Conservation (phyloP, 768 basidiomycete species). For the Strobilomyces dryophilus region DNA sequence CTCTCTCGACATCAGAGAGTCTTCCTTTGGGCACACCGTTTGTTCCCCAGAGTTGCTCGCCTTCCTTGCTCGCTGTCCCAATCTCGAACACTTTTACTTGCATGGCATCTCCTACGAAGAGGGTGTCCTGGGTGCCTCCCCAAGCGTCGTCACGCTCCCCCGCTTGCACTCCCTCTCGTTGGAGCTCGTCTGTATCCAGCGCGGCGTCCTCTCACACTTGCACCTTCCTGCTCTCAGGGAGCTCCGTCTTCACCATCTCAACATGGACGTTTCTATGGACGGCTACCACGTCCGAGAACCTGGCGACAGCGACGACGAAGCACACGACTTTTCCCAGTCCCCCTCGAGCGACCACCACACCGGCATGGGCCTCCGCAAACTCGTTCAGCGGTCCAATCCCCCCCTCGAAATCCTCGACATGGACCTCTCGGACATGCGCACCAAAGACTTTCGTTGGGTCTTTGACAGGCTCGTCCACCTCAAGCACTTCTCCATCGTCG, state of each 20-base stretch:
- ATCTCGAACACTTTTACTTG: constrained; percentile 55
- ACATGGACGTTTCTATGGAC: constrained; percentile 47
- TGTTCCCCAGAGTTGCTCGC: constrained; percentile 49
- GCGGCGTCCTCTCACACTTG: constrained; percentile 62
- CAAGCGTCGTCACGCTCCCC: constrained; percentile 50
- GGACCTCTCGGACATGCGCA: constrained; percentile 81
- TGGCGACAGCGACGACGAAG: constrained; percentile 75
- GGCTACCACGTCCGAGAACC: constrained; percentile 41
- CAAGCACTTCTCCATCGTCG: constrained; percentile 68
- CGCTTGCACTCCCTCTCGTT: constrained; percentile 55
- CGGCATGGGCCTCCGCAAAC: constrained; percentile 71
- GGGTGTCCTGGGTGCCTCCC: constrained; percentile 22
- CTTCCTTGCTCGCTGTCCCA: constrained; percentile 59
- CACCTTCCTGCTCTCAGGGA: constrained; percentile 54
- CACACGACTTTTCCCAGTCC: constrained; percentile 69
- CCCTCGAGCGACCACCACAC: constrained; percentile 75
- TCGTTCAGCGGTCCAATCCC: constrained; percentile 58
- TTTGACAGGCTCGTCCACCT: constrained; percentile 54
- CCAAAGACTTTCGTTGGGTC: constrained; percentile 71
- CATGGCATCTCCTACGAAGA: constrained; percentile 51
- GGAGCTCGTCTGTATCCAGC: constrained; percentile 56
- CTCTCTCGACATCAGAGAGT: constrained; percentile 54
- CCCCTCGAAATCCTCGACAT: constrained; percentile 66
- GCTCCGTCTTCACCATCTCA: constrained; percentile 63
- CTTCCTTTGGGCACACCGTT: constrained; percentile 35